Percentiles rank a stretch among this genome's conserved stretches.
Evolutionary conservation across 495 filamentous ascomycete genomes (phyloP).

Genomic region (Aspergillus asperescens): DNA sequence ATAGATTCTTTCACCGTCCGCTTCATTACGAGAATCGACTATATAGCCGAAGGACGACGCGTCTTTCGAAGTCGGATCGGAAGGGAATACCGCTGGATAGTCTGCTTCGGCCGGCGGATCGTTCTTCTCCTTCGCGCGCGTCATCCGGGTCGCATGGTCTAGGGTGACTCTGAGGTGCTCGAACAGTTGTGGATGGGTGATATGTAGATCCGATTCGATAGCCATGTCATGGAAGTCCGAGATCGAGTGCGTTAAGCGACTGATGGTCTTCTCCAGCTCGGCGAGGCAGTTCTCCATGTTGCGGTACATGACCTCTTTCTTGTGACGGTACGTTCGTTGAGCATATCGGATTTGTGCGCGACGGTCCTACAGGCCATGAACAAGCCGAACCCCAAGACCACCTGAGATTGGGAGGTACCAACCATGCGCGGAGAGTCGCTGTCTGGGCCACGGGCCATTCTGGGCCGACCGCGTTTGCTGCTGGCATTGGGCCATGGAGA

Average conservation of each 20-base stretch:
- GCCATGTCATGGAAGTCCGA: constrained; percentile 55
- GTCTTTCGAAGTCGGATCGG: no score
- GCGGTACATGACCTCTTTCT: constrained; percentile 77
- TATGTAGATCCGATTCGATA: constrained; percentile 42
- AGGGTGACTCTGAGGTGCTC: constrained; percentile 22
- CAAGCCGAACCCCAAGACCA: no score
- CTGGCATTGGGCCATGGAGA: neutral
- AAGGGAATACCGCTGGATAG: no score
- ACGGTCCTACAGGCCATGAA: no score
- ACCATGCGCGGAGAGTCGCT: neutral
- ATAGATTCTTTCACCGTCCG: no score
- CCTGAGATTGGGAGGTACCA: neutral
- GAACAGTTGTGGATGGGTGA: constrained; percentile 27
- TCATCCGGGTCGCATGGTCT: neutral
- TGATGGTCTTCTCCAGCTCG: constrained; percentile 59
- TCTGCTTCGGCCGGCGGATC: no score
- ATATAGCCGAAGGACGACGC: no score
- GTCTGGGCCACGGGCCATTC: neutral
- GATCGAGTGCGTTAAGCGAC: constrained; percentile 67
- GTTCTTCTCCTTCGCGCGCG: no score
- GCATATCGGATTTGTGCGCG: constrained; percentile 83
- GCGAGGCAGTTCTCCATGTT: constrained; percentile 64
- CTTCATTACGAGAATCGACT: no score
- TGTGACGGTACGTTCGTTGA: constrained; percentile 76
- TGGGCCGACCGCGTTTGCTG: constrained; percentile 10